Base-by-base conservation (phyloP, 441 rosid species). In the Oxalis stricta region DNA sequence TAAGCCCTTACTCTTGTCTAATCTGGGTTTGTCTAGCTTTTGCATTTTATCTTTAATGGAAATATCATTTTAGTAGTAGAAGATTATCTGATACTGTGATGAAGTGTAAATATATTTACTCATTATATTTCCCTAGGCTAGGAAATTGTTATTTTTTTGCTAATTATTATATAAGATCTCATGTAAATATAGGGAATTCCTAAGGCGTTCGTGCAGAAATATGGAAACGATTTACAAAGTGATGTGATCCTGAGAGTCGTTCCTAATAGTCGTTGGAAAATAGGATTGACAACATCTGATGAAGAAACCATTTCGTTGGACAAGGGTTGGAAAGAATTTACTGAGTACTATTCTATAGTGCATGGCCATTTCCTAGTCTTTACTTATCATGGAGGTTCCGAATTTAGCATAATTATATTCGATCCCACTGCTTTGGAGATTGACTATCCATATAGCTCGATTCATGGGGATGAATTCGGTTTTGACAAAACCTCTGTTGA, bases 251-350 rank as follows among this genome's bases (percentile, higher is more conserved):
- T 68, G 5, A 35, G 40, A 56, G 55, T 63, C 13, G 63, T 63
- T 0, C 43, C 26, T 6, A 69, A 63, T 6, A 46, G 33, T 24
- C 12, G 7, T 4, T 63, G 63, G 69, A 8, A 48, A 35, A 48
- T 68, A 2, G 55, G 46, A 32, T 18, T 68, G 16, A 10, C 17
- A 29, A 32, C 36, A 16, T 17, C 36, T 21, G 54, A 49, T 9
- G 43, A 33, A 11, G 50, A 6, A 11, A n/a, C n/a, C n/a, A 12
- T 53, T 11, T 29, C 48, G 52, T 33, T 68, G 46, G 63, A 59
- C 18, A 49, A 68, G 2, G 69, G 69, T 17, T 63, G 69, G 73
- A 8, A 28, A 18, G 63, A 63, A 15, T 68, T 68, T 15, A 55
- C 44, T 4, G 26, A 48, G 5, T 43, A 40, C 44, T 59, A 48